Evolutionary conservation across 2,329 filamentous ascomycete species (phyloP).

Genomic region (Verticillium nubilum): DNA sequence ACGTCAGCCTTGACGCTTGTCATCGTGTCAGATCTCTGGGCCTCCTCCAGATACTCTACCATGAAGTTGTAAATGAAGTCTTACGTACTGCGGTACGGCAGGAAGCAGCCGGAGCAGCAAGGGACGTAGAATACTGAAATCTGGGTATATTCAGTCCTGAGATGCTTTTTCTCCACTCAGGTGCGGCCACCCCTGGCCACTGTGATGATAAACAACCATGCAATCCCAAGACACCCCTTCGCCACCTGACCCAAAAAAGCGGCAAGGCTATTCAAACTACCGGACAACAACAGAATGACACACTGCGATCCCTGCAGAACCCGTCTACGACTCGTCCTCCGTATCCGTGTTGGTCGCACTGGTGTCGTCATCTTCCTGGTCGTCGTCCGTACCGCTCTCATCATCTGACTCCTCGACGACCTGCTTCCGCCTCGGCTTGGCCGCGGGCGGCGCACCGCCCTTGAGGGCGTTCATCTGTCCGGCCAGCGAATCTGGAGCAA

Average conservation of each 20-base stretch:
- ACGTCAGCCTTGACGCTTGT: no score
- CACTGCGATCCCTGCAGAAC: background rate
- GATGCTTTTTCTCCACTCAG: background rate
- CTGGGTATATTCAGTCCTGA: background rate
- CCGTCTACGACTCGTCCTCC: slow-evolving; percentile 50
- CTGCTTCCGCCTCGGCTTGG: slow-evolving; percentile 50
- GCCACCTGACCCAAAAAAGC: background rate
- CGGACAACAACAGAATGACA: background rate
- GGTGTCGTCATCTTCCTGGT: slow-evolving; percentile 63
- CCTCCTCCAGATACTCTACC: no score
- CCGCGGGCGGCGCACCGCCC: slow-evolving; percentile 52
- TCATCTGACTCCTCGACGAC: slow-evolving; percentile 61
- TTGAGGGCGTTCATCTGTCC: slow-evolving; percentile 88
- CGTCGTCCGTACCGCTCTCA: slow-evolving; percentile 75
- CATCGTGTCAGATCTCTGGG: no score
- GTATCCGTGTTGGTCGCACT: slow-evolving; percentile 66
- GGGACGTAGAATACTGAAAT: background rate
- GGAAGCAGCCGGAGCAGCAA: no score
- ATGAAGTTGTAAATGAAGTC: no score
- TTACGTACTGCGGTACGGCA: no score
- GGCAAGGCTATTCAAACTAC: background rate
- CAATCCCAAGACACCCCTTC: background rate
- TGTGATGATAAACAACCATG: background rate
- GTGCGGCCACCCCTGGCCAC: background rate
- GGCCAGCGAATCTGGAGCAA: slow-evolving; percentile 68